Evolutionary conservation across 1,139 yeast species (phyloP).

Genomic region (Suhomyces maxii): DNA sequence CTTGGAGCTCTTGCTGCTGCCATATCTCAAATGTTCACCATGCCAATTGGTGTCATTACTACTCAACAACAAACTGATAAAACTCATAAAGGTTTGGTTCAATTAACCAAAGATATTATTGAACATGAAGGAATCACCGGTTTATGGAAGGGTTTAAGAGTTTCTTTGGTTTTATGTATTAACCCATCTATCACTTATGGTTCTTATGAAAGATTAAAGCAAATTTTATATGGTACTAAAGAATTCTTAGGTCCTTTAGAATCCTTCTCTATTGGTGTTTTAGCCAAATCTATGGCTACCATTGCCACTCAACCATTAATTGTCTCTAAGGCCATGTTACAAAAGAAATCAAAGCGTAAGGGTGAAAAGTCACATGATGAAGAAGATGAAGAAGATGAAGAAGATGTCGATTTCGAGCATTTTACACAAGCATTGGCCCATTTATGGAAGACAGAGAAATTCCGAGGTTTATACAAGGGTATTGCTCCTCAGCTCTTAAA

Average conservation of each 20-base stretch:
- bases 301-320: constrained; percentile 81
- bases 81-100: constrained; percentile 40
- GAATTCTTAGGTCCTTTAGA: constrained; percentile 60
- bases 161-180: constrained; percentile 72
- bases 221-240: constrained; percentile 49
- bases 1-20: constrained; percentile 87
- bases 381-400: constrained; percentile 25
- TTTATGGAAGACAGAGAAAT: constrained; percentile 52
- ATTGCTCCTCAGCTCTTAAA: constrained; percentile 76
- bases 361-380: constrained; percentile 17
- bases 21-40: constrained; percentile 76
- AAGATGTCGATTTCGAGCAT: constrained; percentile 41
- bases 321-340: constrained; percentile 80
- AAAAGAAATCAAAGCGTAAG: constrained; percentile 44
- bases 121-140: constrained; percentile 71
- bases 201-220: constrained; percentile 69
- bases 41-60: constrained; percentile 80
- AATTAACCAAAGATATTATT: constrained; percentile 55
- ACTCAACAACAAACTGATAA: constrained; percentile 78
- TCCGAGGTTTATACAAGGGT: constrained; percentile 69
- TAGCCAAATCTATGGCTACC: constrained; percentile 81
- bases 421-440: constrained; percentile 56
- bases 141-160: constrained; percentile 84
- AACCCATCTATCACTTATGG: constrained; percentile 91
- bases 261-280: constrained; percentile 71